Conservation (phyloP, 345 rosid species). For the Ceriops tagal region DNA sequence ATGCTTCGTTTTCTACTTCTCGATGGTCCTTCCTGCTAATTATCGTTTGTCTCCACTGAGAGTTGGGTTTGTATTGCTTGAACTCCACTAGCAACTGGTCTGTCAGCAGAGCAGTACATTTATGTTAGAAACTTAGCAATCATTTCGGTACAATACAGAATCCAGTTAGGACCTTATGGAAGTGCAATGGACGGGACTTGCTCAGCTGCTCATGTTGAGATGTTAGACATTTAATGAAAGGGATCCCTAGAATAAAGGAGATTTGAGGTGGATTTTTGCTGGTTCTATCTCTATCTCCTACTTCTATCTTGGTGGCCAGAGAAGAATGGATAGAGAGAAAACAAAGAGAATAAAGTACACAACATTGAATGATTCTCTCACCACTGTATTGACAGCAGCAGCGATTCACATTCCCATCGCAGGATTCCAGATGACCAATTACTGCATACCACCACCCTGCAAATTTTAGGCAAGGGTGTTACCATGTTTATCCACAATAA, state of each 20-base stretch:
- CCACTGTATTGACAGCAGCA: slow-evolving; percentile 66
- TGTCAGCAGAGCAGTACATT: slow-evolving; percentile 32
- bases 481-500: background rate
- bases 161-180: background rate
- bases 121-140: slow-evolving; percentile 14
- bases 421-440: slow-evolving; percentile 81
- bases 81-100: slow-evolving; percentile 59
- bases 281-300: background rate
- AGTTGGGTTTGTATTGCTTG: slow-evolving; percentile 66
- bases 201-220: too few species aligned
- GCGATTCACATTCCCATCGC: slow-evolving; percentile 61
- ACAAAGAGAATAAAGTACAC: background rate
- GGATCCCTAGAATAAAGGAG: too few species aligned
- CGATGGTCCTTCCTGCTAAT: slow-evolving; percentile 57
- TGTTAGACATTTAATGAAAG: too few species aligned
- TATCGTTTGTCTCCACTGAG: slow-evolving; percentile 70
- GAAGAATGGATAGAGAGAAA: background rate
- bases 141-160: background rate
- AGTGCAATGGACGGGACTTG: background rate
- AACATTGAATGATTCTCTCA: slow-evolving; percentile 20
- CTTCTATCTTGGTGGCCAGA: background rate
- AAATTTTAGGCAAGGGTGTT: background rate
- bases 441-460: slow-evolving; percentile 98
- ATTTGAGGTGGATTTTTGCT: too few species aligned
- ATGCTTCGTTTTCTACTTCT: slow-evolving; percentile 81